A percentile compares a stretch with the other conserved stretches of the same genome.
Conservation (phyloP, 371 early-diverging fungal species). For the Haplosporangium sp. region DNA sequence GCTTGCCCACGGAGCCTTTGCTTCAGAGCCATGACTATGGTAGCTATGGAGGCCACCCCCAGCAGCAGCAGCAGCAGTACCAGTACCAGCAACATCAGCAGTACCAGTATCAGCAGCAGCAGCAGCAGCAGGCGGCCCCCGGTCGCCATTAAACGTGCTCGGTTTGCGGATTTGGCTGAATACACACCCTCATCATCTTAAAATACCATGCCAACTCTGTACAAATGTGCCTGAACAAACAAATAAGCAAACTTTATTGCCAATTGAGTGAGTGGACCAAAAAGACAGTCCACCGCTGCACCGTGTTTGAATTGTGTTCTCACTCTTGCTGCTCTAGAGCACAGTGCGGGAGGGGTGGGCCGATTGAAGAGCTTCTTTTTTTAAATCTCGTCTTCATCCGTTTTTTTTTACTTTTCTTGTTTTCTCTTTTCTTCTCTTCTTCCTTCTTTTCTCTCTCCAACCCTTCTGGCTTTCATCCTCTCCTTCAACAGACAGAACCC, state of each 20-base stretch:
- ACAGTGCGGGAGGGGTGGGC: no score
- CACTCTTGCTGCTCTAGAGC: no score
- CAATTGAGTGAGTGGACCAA: background rate
- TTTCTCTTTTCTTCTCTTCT: slow-evolving; percentile 4
- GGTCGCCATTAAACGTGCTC: background rate
- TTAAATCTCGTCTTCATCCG: background rate
- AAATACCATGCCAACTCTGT: background rate
- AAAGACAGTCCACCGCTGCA: background rate
- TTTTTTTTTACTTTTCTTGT: slow-evolving; percentile 8
- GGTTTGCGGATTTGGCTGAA: background rate
- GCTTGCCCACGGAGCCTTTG: slow-evolving; percentile 39
- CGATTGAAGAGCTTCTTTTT: background rate
- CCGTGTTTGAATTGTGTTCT: no score
- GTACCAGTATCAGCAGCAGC: slow-evolving; percentile 9
- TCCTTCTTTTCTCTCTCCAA: slow-evolving; percentile 5
- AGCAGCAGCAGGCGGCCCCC: background rate
- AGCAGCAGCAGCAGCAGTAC: slow-evolving; percentile 13
- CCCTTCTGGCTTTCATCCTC: slow-evolving; percentile 3
- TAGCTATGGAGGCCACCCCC: slow-evolving; percentile 12
- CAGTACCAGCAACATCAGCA: slow-evolving; percentile 19
- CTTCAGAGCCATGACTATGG: slow-evolving; percentile 23
- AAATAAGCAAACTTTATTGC: background rate
- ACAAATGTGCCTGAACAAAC: background rate
- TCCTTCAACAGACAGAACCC: background rate
- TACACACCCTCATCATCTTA: background rate